phyloP scores from a whole-genome alignment of 331 rosid genomes.

The Acacia pycnantha region DNA sequence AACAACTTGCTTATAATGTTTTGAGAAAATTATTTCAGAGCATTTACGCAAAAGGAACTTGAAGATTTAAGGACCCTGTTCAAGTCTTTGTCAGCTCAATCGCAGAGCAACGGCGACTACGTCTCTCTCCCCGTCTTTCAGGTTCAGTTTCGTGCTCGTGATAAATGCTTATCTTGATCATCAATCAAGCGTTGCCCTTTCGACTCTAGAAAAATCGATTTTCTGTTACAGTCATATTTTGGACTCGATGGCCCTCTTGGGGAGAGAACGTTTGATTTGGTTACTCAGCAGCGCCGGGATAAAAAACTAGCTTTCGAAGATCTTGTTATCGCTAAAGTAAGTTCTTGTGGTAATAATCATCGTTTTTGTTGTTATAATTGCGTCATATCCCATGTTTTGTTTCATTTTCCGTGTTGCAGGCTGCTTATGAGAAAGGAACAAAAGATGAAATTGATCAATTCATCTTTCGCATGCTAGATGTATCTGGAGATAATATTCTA shows the following conservation, averaged over 20 bases:
- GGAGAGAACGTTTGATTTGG: slow-evolving; percentile 69
- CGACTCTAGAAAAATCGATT: background rate
- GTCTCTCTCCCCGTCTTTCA: slow-evolving; percentile 66
- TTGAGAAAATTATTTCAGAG: slow-evolving; percentile 45
- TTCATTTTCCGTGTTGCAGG: slow-evolving; percentile 52
- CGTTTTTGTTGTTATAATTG: background rate
- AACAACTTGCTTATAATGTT: background rate
- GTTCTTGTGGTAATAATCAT: slow-evolving; percentile 3
- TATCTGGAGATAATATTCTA: slow-evolving; percentile 46
- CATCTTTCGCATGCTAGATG: slow-evolving; percentile 66
- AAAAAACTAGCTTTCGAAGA: slow-evolving; percentile 71
- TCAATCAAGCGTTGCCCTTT: background rate
- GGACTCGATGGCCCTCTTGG: slow-evolving; percentile 68
- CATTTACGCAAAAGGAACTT: slow-evolving; percentile 60
- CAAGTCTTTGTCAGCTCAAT: slow-evolving; percentile 57
- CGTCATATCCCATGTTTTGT: background rate
- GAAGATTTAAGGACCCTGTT: slow-evolving; percentile 62
- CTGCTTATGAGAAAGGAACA: slow-evolving; percentile 87
- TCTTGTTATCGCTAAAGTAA: slow-evolving; percentile 82
- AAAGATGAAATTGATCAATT: slow-evolving; percentile 86
- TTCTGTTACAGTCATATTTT: slow-evolving; percentile 48
- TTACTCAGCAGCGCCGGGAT: slow-evolving; percentile 75
- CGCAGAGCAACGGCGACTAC: slow-evolving; percentile 49
- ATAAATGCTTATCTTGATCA: background rate
- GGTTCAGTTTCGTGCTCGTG: slow-evolving; percentile 40